Evolutionary conservation across 371 early-diverging fungal genomes (phyloP).

Genomic region (Mortierella sp.): DNA sequence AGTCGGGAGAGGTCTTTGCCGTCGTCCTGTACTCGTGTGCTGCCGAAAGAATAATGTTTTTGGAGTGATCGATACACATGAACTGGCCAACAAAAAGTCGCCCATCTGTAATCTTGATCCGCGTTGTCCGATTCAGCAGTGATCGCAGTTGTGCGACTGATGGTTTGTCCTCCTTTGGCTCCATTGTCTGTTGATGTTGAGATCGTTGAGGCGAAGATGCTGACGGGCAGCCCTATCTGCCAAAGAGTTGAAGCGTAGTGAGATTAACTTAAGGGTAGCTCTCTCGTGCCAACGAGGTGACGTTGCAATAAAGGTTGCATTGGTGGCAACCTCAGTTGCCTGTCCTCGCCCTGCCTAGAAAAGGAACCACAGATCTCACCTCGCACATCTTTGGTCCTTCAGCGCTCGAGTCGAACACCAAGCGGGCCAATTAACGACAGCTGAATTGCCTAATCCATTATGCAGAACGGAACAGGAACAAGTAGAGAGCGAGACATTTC

Average conservation of each 20-base stretch:
- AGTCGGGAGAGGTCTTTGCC: background rate
- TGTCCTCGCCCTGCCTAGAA: too few relatives aligned
- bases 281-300: background rate
- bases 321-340: too few relatives aligned
- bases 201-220: background rate
- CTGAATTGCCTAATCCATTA: background rate
- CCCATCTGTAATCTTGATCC: slow-evolving; percentile 81
- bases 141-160: slow-evolving; percentile 66
- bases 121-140: slow-evolving; percentile 73
- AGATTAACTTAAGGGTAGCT: too few relatives aligned
- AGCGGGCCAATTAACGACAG: background rate
- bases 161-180: slow-evolving; percentile 41
- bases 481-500: background rate
- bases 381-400: background rate
- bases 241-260: background rate
- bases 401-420: background rate
- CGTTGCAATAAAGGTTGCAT: too few relatives aligned
- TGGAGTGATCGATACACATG: slow-evolving; percentile 84
- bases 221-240: too few relatives aligned
- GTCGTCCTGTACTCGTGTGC: slow-evolving; percentile 71
- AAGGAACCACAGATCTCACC: too few relatives aligned
- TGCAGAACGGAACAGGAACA: slow-evolving; percentile 15
- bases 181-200: slow-evolving; percentile 19
- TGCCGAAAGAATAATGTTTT: slow-evolving; percentile 83
- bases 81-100: slow-evolving; percentile 84